A percentile compares a stretch with the other conserved stretches of the same genome.
Conservation (phyloP, 208 protist genomes). For the Angomonas deanei region DNA sequence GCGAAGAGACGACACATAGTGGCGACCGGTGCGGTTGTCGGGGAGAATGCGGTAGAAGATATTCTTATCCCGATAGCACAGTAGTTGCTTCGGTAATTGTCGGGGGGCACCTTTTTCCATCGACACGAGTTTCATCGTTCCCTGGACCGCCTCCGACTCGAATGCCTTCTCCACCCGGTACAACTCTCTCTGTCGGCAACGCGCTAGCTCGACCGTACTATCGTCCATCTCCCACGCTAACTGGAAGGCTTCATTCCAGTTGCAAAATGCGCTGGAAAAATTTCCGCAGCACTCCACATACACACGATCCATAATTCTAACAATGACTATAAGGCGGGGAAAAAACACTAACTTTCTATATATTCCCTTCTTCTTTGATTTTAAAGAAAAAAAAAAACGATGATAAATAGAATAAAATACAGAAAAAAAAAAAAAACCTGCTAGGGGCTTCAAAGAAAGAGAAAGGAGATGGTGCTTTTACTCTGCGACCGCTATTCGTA, state of each 20-base stretch:
- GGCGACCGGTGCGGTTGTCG: conserved; percentile 33
- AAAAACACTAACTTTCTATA: not conserved
- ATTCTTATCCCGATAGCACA: conserved; percentile 46
- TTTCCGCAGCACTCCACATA: conserved; percentile 36
- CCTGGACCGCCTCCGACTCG: conserved; percentile 23
- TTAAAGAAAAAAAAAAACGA: no score
- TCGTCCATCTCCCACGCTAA: conserved; percentile 64
- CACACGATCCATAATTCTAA: conserved; percentile 23
- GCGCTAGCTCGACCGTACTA: conserved; percentile 36
- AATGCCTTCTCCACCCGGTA: conserved; percentile 36
- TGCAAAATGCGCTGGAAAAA: conserved; percentile 23
- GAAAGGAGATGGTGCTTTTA: no score
- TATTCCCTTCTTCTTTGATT: not conserved
- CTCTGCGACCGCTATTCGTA: no score
- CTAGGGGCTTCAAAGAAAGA: not conserved
- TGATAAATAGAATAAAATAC: no score
- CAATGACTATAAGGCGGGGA: not conserved
- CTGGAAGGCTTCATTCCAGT: conserved; percentile 82
- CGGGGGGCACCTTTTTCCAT: conserved; percentile 22
- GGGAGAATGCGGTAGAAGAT: conserved; percentile 56
- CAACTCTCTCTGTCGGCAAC: conserved; percentile 35
- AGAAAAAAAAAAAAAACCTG: not conserved
- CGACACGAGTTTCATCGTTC: conserved; percentile 31
- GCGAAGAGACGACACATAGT: conserved; percentile 37
- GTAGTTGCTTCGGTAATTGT: conserved; percentile 26